Base-by-base conservation (phyloP, 1,284 basidiomycete species). In the Takashimella tepidaria region DNA sequence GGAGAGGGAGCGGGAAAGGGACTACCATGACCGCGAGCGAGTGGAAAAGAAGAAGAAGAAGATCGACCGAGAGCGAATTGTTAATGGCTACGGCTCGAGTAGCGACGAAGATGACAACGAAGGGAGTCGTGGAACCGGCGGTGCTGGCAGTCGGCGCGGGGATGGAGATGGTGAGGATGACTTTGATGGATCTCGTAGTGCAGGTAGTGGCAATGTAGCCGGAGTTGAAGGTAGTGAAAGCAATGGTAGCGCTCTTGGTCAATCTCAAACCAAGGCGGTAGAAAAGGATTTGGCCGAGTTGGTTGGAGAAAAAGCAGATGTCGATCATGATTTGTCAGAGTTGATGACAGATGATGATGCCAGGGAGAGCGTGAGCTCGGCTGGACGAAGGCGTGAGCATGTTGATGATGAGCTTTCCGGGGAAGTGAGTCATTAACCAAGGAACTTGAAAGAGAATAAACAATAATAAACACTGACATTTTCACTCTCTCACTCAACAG, bases 61-160 rank as follows among this genome's bases (percentile, higher is more conserved):
- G 10, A 52, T 61, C 11, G 59, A 62, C 53, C 55, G 64, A 21
- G 63, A 67, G 37, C 58, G 63, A 42, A 67, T 70, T 16, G 54
- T 68, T 16, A 63, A 63, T 45, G 68, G 68, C 25, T 69, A 65
- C 45, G 66, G 66, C 21, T 60, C 58, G 19, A 66, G 66, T 55
- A 61, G 58, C 25, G 65, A 63, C 25, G 62, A 61, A 47, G 57
- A 52, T 19, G 50, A 44, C 8, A 40, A 61, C 11, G 60, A 59
- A 25, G 26, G 48, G 49, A 19, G 45, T 42, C 22, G 43, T 8
- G 31, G 31, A 16, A 37, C 31, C 10, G n/a, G n/a, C n/a, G 31
- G 31, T 37, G 31, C 31, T 37, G 31, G 31, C 16, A 37, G 31
- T 16, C 8, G 51, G 47, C 26, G 41, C 43, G 6, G 41, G 40